Base-by-base conservation (phyloP, 805 yeast species). In the Myxozyma monticola region DNA sequence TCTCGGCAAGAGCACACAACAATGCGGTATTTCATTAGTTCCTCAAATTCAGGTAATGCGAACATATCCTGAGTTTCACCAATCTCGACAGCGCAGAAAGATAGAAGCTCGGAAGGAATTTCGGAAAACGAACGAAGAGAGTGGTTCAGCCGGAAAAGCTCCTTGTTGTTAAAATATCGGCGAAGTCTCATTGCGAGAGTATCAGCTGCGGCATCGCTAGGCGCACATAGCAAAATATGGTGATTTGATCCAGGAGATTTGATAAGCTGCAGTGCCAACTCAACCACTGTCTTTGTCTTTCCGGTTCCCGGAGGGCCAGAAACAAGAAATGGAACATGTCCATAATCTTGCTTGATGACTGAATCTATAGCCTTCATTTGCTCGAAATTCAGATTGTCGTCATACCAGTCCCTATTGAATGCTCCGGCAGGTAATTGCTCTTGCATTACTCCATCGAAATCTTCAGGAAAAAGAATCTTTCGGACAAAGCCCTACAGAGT, bases 241-340 rank as follows among this genome's bases (percentile, higher is more conserved):
- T 43, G 21, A 18, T 20, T 14, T 9, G 37, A 25, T 7, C 21
- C 24, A 26, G 14, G 29, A 1, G 29, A 14, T 21, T 35, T 45
- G 20, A 54, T 21, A 6, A 54, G 42, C 37, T 54, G 56, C 8
- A 54, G 49, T 3, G 55, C 56, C 8, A 51, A 29, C 33, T 54
- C 56, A n/a, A 52, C 57, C 12, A 54, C 47, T 1, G 59, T 54
- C 31, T 51, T 54, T 12, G 59, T 54, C 41, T 53, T 53, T 25
- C 57, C 57, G 6, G 57, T 53, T 6, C 57, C 57, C 1, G 57
- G 57, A 3, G 54, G 59, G 10, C 56, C 56, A 2, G 57, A 54
- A 20, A 54, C 47, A 22, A 51, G 37, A 44, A 47, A 54, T 21
- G 59, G 59, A 20, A 51, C 49, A 22, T 45, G 22, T 2, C 59